A percentile compares a stretch with the other conserved stretches of the same genome.
phyloP scores from a whole-genome alignment of 768 basidiomycete genomes.

The Hebeloma cylindrosporum region DNA sequence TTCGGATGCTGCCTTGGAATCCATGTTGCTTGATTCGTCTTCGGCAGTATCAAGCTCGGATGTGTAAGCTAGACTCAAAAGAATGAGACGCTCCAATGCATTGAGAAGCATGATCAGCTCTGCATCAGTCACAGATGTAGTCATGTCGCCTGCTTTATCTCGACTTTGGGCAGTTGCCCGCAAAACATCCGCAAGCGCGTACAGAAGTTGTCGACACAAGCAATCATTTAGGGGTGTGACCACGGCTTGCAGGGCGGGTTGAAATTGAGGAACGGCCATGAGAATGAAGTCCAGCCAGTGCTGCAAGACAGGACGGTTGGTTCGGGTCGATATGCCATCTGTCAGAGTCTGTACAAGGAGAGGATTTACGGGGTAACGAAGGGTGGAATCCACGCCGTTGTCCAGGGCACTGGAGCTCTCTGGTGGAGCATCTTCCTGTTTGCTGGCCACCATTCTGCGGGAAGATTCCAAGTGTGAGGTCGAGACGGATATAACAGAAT shows the following conservation, averaged over 20 bases:
- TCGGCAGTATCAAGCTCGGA: slow-evolving; percentile 49
- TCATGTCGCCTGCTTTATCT: slow-evolving; percentile 41
- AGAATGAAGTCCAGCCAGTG: slow-evolving; percentile 97
- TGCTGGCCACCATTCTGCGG: slow-evolving; percentile 20
- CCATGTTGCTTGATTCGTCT: slow-evolving; percentile 53
- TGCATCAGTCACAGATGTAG: slow-evolving; percentile 64
- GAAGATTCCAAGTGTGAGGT: slow-evolving; percentile 36
- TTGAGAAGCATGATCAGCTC: slow-evolving; percentile 85
- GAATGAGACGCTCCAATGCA: slow-evolving; percentile 77
- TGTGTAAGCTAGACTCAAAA: slow-evolving; percentile 66
- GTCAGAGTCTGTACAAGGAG: slow-evolving; percentile 75
- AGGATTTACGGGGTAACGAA: slow-evolving; percentile 58
- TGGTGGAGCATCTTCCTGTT: slow-evolving; percentile 27
- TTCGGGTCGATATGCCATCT: slow-evolving; percentile 69
- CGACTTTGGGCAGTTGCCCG: slow-evolving; percentile 38
- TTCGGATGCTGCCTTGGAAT: slow-evolving; percentile 59
- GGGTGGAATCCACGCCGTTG: slow-evolving; percentile 28
- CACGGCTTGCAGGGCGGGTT: slow-evolving; percentile 62
- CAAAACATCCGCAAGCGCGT: slow-evolving; percentile 54
- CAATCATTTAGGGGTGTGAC: slow-evolving; percentile 79
- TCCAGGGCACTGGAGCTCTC: slow-evolving; percentile 36
- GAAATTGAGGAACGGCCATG: slow-evolving; percentile 86
- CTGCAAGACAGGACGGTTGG: slow-evolving; percentile 81
- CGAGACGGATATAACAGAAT: slow-evolving; percentile 76
- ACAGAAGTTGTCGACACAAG: slow-evolving; percentile 67